Percentiles rank a stretch among this genome's conserved stretches.
Evolutionary conservation across 2,329 filamentous ascomycete species (phyloP).

Genomic region (Dissoconium aciculare): DNA sequence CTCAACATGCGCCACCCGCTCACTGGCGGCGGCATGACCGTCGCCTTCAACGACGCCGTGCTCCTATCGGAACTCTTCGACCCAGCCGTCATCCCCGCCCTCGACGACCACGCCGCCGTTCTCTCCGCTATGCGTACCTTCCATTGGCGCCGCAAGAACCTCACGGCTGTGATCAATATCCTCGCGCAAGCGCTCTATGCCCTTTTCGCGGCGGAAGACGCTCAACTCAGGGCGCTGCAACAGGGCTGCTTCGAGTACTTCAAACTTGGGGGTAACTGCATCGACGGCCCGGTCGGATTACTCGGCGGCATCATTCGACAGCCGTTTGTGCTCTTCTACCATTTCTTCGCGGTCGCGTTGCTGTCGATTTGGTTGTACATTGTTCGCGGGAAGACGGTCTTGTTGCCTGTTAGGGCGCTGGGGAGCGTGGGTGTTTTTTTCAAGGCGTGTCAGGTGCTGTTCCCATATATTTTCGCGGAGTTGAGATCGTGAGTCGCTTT

Average conservation of each 20-base stretch:
- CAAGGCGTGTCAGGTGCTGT: slow-evolving; percentile 33
- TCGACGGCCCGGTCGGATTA: slow-evolving; percentile 66
- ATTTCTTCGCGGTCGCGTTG: slow-evolving; percentile 91
- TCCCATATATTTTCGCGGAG: slow-evolving; percentile 38
- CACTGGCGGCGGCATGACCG: slow-evolving; percentile 95
- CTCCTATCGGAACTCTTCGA: slow-evolving; percentile 59
- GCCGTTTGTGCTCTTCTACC: slow-evolving; percentile 66
- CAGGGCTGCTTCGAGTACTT: slow-evolving; percentile 91
- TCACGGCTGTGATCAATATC: slow-evolving; percentile 86
- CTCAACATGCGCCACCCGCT: slow-evolving; percentile 99
- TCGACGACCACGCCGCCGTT: slow-evolving; percentile 54
- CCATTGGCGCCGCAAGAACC: slow-evolving; percentile 73
- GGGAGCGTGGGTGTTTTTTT: slow-evolving; percentile 35
- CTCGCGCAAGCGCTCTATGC: slow-evolving; percentile 88
- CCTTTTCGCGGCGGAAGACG: slow-evolving; percentile 74
- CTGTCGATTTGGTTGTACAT: slow-evolving; percentile 64
- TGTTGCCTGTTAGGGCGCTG: slow-evolving; percentile 25
- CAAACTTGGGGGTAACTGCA: slow-evolving; percentile 52
- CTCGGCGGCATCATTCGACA: slow-evolving; percentile 67
- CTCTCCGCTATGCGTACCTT: slow-evolving; percentile 55
- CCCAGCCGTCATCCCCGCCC: slow-evolving; percentile 50
- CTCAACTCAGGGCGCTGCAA: slow-evolving; percentile 64
- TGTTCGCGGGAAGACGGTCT: slow-evolving; percentile 27
- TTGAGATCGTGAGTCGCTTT: slow-evolving; percentile 14
- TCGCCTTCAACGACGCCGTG: slow-evolving; percentile 84